These are phyloP conservation scores for Sporothrix brasiliensis DNA, from an alignment of 2,329 filamentous ascomycete species.

Conservation along the genomic window DNA sequence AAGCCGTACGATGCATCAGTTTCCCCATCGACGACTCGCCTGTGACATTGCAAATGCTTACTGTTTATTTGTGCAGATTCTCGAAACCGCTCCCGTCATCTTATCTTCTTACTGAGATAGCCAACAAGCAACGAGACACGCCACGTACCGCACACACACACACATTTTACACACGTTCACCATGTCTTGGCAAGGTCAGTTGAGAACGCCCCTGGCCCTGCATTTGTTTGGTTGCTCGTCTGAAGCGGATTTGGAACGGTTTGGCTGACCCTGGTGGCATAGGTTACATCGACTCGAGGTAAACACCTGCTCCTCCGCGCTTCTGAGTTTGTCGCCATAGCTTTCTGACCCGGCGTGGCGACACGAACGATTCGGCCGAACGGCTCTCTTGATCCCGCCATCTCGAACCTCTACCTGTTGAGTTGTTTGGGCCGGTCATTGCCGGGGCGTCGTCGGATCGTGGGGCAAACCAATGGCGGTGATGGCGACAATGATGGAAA, in stretches of 20 bases:
- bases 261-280: neutral
- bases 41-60: conserved; percentile 24
- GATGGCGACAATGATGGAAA: neutral
- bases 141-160: conserved; percentile 12
- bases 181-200: conserved; percentile 37
- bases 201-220: neutral
- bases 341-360: conserved; percentile 2
- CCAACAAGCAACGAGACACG: neutral
- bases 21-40: conserved; percentile 1
- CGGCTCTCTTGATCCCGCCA: neutral
- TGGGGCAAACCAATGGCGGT: neutral
- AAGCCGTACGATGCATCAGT: conserved; percentile 1
- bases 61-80: conserved; percentile 19
- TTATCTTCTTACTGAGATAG: conserved; percentile 5
- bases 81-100: neutral
- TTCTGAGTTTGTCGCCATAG: neutral
- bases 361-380: neutral
- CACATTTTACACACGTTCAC: conserved; percentile 26
- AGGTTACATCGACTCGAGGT: conserved; percentile 36
- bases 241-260: neutral
- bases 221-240: neutral
- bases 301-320: conserved; percentile 10
- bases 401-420: neutral
- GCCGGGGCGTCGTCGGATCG: neutral
- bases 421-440: neutral